A percentile compares a stretch with the other conserved stretches of the same genome.
phyloP scores from a whole-genome alignment of 2,329 filamentous ascomycete species.

The Diaporthe caulivora region DNA sequence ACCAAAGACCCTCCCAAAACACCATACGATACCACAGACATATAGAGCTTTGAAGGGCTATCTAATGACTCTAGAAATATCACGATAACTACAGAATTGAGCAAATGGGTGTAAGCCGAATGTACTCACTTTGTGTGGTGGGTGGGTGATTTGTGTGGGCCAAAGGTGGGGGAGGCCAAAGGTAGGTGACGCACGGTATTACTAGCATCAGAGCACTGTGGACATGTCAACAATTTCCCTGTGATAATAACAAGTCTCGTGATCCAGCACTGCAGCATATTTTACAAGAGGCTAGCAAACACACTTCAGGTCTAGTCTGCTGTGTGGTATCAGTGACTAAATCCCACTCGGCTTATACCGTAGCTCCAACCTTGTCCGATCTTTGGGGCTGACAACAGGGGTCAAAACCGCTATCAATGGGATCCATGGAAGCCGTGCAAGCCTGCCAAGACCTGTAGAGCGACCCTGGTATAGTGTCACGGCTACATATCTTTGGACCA shows the following conservation, averaged over 20 bases:
- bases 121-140: no score
- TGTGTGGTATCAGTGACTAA: not conserved
- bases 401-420: slow-evolving; percentile 3
- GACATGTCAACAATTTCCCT: not conserved
- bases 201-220: no score
- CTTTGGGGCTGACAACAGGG: not conserved
- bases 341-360: not conserved
- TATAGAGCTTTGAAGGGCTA: no score
- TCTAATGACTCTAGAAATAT: no score
- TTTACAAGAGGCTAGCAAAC: not conserved
- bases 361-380: slow-evolving; percentile 20
- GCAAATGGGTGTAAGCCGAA: no score
- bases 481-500: slow-evolving; percentile 24
- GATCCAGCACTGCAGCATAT: not conserved
- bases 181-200: no score
- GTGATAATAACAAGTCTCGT: not conserved
- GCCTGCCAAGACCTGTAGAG: slow-evolving; percentile 12
- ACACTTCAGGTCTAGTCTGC: not conserved
- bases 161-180: no score
- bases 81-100: no score
- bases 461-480: slow-evolving; percentile 20
- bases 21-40: no score
- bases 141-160: no score
- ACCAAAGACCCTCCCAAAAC: no score
- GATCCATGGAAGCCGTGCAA: no score